Evolutionary conservation across 345 rosid species (phyloP).

Genomic region (Aegle marmelos): DNA sequence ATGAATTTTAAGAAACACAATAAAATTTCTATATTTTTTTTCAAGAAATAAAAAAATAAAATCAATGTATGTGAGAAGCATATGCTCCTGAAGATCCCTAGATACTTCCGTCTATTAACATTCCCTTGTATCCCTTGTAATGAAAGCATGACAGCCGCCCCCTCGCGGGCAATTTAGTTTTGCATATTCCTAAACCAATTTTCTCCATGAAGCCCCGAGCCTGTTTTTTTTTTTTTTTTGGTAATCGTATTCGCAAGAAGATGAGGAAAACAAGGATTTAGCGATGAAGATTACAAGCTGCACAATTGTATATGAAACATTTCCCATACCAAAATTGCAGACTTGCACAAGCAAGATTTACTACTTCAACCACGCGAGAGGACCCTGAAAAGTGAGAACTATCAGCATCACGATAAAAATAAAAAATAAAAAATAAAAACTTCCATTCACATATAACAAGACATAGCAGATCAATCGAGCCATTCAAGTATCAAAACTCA

Average conservation of each 20-base stretch:
- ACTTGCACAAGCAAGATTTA: neutral
- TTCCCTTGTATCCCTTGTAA: neutral
- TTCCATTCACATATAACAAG: neutral
- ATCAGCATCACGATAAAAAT: slow-evolving; percentile 3
- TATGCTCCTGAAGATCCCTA: no score
- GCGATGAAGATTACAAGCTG: neutral
- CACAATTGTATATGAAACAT: neutral
- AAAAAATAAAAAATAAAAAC: no score
- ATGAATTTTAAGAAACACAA: no score
- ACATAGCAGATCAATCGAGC: neutral
- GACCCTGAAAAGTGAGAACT: slow-evolving; percentile 23
- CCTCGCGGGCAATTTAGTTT: neutral
- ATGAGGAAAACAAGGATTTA: neutral
- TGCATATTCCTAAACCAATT: neutral
- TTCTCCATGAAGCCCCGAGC: neutral
- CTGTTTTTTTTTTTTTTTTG: no score
- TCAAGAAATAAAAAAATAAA: no score
- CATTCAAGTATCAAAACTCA: neutral
- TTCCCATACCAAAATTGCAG: slow-evolving; percentile 2
- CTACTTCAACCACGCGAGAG: slow-evolving; percentile 21
- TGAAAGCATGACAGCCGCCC: neutral
- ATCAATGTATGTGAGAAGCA: no score
- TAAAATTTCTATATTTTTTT: no score
- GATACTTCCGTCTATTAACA: no score
- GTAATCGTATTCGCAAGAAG: neutral